Evolutionary conservation across 2,329 filamentous ascomycete species (phyloP), one percentile per base, ranked within the genome.

Genomic region (Aspergillus proliferans): DNA sequence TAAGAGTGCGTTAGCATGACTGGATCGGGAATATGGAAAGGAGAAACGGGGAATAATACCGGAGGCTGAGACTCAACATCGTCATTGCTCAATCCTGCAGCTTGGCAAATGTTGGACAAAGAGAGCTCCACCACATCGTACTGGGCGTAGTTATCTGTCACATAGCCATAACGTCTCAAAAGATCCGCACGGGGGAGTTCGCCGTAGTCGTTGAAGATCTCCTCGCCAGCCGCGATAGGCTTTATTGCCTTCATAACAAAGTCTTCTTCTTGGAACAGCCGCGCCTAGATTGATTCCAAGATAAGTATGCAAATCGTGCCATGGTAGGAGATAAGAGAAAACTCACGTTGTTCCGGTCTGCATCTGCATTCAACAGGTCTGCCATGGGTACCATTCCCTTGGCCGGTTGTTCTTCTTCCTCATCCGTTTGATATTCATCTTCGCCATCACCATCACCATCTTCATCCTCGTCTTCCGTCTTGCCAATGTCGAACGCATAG

Each of bases 311-410:
- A 14, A 9, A 40, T 4, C 19, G 19, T 40, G 38, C 7, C 8
- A 22, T 15, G 18, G 34, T 18, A 45, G 6, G 15, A 15, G 19
- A 40, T 43, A 24, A 6, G 5, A 38, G 21, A 34, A 45, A 33
- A 66, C 76, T 59, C 58, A 86, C 86, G 58, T 95, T 95, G 67
- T 93, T 93, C 55, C 74, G 72, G 53, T 89, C 83, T 4, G 87
- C 89, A 65, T 95, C 88, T 0, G 90, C 88, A 60, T 95, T 95
- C 28, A 96, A 76, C 62, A 95, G 84, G 64, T 95, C 91, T 1
- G 90, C 90, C 74, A 96, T 80, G 1, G 90, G 89, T 0, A 95
- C 86, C 88, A 95, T 93, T 46, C 87, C 90, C 70, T 95, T 88
- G 15, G 78, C 72, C 2, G 84, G 76, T 45, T 77, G 76, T 48